Conservation (phyloP, 2,329 filamentous ascomycete species). For the Chalaropsis ovoidea region DNA sequence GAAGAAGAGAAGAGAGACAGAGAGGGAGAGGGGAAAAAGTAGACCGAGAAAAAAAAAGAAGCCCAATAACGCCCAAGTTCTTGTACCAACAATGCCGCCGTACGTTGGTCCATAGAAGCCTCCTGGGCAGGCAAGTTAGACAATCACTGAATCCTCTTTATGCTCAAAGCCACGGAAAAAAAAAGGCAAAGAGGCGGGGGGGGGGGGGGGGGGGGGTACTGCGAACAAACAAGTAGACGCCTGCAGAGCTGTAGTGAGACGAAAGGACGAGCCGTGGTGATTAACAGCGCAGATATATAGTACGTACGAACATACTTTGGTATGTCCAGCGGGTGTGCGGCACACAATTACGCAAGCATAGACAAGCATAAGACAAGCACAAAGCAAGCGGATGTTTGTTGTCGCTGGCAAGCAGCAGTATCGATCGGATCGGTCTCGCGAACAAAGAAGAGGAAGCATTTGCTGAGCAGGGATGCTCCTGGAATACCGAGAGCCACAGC, state of each 20-base stretch:
- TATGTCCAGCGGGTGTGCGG: neutral
- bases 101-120: neutral
- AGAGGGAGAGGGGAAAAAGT: neutral
- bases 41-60: neutral
- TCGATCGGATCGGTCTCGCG: no score
- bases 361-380: no score
- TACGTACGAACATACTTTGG: neutral
- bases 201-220: neutral
- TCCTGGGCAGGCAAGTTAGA: neutral
- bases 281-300: neutral
- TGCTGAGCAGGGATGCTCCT: no score
- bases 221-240: neutral
- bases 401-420: no score
- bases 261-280: neutral
- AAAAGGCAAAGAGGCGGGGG: neutral
- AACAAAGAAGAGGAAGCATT: no score
- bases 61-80: slow-evolving; percentile 8
- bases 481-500: no score
- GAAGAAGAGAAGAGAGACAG: neutral
- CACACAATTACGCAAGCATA: no score
- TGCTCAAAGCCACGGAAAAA: neutral
- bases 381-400: no score
- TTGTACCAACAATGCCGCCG: neutral
- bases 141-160: neutral
- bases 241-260: neutral